Conservation (phyloP, 2,329 filamentous ascomycete species). For the Chlorencoelia australis region DNA sequence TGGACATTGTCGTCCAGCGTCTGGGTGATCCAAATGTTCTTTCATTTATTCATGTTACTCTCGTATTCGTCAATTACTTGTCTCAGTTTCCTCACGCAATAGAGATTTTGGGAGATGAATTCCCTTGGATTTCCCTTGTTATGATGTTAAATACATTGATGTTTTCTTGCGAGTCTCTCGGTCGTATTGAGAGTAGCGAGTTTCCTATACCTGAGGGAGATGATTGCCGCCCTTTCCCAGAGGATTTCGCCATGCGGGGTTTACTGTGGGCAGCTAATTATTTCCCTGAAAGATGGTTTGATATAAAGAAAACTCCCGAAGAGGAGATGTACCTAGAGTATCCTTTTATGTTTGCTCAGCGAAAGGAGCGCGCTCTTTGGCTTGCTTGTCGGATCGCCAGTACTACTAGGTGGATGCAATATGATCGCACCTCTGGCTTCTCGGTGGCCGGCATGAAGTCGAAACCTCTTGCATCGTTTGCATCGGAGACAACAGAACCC, state of each 20-base stretch:
- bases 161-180: conserved; percentile 2
- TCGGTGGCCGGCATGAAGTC: conserved; percentile 1
- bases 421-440: conserved; percentile 5
- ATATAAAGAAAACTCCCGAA: conserved; percentile 17
- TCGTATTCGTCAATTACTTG: conserved; percentile 15
- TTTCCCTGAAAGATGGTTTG: conserved; percentile 17
- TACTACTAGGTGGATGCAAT: conserved; percentile 4
- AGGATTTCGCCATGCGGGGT: conserved; percentile 18
- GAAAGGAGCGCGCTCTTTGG: conserved; percentile 20
- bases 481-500: too few species aligned
- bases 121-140: conserved; percentile 14
- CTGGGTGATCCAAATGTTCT: conserved; percentile 18
- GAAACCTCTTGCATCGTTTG: background rate
- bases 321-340: conserved; percentile 22
- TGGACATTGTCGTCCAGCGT: conserved; percentile 13
- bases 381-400: conserved; percentile 11
- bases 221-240: conserved; percentile 15
- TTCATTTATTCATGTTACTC: conserved; percentile 15
- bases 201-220: conserved; percentile 18
- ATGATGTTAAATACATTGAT: conserved; percentile 15
- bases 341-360: conserved; percentile 19
- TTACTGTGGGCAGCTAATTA: conserved; percentile 16
- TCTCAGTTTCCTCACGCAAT: conserved; percentile 11
- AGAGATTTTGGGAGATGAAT: conserved; percentile 9
- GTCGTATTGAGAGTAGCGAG: conserved; percentile 9